A percentile compares a stretch with the other conserved stretches of the same genome.
phyloP scores from a whole-genome alignment of 2,329 filamentous ascomycete species.

The Aspergillus novoparasiticus region DNA sequence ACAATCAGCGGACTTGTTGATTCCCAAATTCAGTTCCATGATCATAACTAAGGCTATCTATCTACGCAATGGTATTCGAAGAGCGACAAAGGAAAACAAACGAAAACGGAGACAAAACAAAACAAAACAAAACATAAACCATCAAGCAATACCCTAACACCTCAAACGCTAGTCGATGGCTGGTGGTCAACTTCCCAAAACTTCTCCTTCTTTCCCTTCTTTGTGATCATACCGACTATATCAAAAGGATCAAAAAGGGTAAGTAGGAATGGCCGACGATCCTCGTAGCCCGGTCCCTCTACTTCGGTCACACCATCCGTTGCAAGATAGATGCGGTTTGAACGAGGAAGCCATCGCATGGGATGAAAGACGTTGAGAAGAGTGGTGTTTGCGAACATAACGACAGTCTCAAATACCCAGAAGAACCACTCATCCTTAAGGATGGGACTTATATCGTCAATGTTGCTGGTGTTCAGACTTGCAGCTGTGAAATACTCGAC shows the following conservation, averaged over 20 bases:
- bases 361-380: conserved; percentile 57
- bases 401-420: conserved; percentile 56
- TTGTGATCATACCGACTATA: conserved; percentile 38
- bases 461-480: conserved; percentile 37
- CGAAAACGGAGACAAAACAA: neutral
- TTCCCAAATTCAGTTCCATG: neutral
- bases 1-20: neutral
- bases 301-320: conserved; percentile 56
- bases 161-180: neutral
- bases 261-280: conserved; percentile 48
- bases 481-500: conserved; percentile 51
- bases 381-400: conserved; percentile 56
- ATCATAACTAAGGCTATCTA: neutral
- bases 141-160: neutral
- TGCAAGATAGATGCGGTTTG: conserved; percentile 54
- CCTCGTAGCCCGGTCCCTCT: conserved; percentile 52
- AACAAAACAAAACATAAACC: neutral
- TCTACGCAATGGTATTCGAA: neutral
- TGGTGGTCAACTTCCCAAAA: conserved; percentile 39
- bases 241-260: conserved; percentile 50
- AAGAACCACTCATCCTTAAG: conserved; percentile 54
- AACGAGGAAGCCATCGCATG: conserved; percentile 51
- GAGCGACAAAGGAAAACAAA: neutral
- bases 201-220: conserved; percentile 38
- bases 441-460: conserved; percentile 35